Conservation (phyloP, 2,329 filamentous ascomycete genomes). For the Fusarium buxicola region DNA sequence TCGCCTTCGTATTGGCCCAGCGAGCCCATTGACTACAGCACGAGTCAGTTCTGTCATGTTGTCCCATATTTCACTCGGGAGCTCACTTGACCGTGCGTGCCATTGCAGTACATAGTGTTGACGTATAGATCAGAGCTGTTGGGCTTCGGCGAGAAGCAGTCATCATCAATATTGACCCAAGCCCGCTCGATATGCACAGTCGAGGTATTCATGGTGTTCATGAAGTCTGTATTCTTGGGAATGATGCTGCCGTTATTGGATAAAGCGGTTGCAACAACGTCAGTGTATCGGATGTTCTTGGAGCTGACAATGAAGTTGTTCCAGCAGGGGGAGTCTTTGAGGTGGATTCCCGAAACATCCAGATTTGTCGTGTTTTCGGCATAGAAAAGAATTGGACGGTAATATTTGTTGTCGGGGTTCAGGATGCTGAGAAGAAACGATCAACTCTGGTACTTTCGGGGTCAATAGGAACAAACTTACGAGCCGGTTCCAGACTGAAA, state of each 20-base stretch:
- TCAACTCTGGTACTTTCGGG: neutral
- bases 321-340: slow-evolving; percentile 73
- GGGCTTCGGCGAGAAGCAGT: slow-evolving; percentile 71
- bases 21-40: slow-evolving; percentile 59
- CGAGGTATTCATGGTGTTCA: slow-evolving; percentile 69
- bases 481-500: slow-evolving; percentile 33
- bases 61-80: slow-evolving; percentile 33
- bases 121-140: slow-evolving; percentile 69
- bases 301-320: slow-evolving; percentile 71
- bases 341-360: slow-evolving; percentile 66
- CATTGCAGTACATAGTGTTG: slow-evolving; percentile 70
- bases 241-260: slow-evolving; percentile 58
- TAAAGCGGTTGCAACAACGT: slow-evolving; percentile 65
- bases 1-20: slow-evolving; percentile 68
- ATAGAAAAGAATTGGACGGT: slow-evolving; percentile 70
- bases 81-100: slow-evolving; percentile 62
- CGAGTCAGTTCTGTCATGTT: neutral
- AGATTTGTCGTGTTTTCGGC: slow-evolving; percentile 71
- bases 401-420: slow-evolving; percentile 65
- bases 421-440: slow-evolving; percentile 50
- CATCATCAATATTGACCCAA: slow-evolving; percentile 67
- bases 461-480: neutral
- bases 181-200: slow-evolving; percentile 62
- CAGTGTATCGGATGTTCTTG: slow-evolving; percentile 64
- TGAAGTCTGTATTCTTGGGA: slow-evolving; percentile 72